Conservation (phyloP, 345 rosid species). For the Euphorbia lathyris region DNA sequence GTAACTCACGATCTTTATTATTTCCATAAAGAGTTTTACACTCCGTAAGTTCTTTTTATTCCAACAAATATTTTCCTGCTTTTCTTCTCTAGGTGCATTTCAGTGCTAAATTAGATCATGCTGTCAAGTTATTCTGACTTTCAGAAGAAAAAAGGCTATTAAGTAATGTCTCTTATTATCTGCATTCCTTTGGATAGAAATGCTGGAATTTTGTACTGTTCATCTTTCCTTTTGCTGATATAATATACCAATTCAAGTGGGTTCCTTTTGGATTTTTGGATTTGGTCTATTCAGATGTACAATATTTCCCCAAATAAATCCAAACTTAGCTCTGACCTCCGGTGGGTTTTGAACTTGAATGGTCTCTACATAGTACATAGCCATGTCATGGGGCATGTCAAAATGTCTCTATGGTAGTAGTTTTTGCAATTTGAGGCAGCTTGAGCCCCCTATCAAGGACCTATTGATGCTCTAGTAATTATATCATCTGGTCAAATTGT, state of each 20-base stretch:
- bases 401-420: no score
- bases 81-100: not conserved
- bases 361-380: no score
- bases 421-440: no score
- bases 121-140: not conserved
- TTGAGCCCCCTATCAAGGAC: no score
- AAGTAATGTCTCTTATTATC: not conserved
- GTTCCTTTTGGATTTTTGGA: not conserved
- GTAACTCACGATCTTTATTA: slow-evolving; percentile 69
- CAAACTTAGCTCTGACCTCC: not conserved
- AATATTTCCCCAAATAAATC: not conserved
- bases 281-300: not conserved
- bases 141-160: no score
- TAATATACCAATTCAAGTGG: not conserved
- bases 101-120: no score
- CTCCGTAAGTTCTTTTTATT: slow-evolving; percentile 57
- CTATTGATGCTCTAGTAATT: no score
- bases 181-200: not conserved
- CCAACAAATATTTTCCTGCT: not conserved
- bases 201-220: not conserved
- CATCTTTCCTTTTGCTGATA: not conserved
- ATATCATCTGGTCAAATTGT: no score
- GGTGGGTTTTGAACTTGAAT: no score
- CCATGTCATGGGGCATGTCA: no score
- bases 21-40: slow-evolving; percentile 70